These are phyloP conservation scores for Musa itinerans DNA, from an alignment of 176 grass and related monocot genomes.

Conservation along the genomic window DNA sequence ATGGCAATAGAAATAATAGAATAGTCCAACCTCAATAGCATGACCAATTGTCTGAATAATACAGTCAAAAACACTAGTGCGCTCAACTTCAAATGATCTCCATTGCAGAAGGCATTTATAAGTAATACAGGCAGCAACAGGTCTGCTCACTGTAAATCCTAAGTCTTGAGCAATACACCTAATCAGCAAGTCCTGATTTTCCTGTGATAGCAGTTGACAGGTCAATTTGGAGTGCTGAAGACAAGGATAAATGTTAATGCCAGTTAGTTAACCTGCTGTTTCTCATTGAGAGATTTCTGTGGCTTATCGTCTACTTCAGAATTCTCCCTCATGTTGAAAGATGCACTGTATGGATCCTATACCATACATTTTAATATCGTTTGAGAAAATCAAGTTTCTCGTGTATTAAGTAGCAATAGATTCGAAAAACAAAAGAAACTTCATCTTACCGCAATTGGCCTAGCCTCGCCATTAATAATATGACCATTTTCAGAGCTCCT, in stretches of 20 bases:
- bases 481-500: slow-evolving; percentile 62
- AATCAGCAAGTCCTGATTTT: slow-evolving; percentile 96
- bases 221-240: slow-evolving; percentile 1
- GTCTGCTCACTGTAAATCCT: slow-evolving; percentile 72
- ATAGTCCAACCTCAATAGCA: slow-evolving; percentile 71
- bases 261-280: slow-evolving; percentile 59
- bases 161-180: slow-evolving; percentile 86
- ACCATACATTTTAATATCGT: background rate
- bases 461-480: slow-evolving; percentile 44
- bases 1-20: slow-evolving; percentile 8
- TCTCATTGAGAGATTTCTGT: slow-evolving; percentile 91
- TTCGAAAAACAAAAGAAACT: background rate
- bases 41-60: slow-evolving; percentile 99
- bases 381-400: background rate
- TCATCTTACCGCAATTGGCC: slow-evolving; percentile 47
- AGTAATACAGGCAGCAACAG: slow-evolving; percentile 90
- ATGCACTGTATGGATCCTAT: slow-evolving; percentile 50
- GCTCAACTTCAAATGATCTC: slow-evolving; percentile 99
- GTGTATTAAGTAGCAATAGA: background rate
- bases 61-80: slow-evolving; percentile 96
- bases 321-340: slow-evolving; percentile 57
- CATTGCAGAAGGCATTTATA: slow-evolving; percentile 99
- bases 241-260: background rate
- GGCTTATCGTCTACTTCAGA: slow-evolving; percentile 87
- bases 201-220: slow-evolving; percentile 29